Percentiles rank a stretch among this genome's conserved stretches.
Conservation (phyloP, 192 early-diverging fungal genomes). For the Funneliformis mosseae region DNA sequence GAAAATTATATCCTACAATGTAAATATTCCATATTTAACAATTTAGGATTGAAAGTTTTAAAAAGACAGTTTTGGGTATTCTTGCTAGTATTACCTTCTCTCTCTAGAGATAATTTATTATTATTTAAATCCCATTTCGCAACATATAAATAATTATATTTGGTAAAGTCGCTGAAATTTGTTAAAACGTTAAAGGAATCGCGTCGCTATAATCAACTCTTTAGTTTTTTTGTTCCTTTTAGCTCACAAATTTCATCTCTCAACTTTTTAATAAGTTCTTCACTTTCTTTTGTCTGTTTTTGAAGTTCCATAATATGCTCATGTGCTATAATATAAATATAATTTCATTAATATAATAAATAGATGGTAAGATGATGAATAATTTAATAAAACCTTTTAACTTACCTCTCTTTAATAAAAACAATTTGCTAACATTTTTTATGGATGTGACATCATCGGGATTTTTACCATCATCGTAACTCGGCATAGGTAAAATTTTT, state of each 20-base stretch:
- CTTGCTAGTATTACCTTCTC: too few species aligned
- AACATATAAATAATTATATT: too few species aligned
- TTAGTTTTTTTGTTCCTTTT: not conserved
- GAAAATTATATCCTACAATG: too few species aligned
- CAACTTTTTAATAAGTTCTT: not conserved
- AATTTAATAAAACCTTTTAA: not conserved
- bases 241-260: not conserved
- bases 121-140: too few species aligned
- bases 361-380: not conserved
- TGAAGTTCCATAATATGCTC: conserved; percentile 31
- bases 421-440: conserved; percentile 23
- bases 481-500: conserved; percentile 56
- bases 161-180: too few species aligned
- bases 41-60: too few species aligned
- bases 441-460: not conserved
- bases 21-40: too few species aligned
- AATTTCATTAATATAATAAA: too few species aligned
- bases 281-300: not conserved
- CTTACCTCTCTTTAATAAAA: conserved; percentile 27
- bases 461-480: not conserved
- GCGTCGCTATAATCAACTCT: too few species aligned
- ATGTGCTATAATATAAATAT: not conserved
- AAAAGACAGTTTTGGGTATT: too few species aligned
- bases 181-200: too few species aligned
- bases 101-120: too few species aligned